These are phyloP conservation scores for Pythium grandisporangium DNA, from an alignment of 352 stramenopile species.

Conservation along the genomic window DNA sequence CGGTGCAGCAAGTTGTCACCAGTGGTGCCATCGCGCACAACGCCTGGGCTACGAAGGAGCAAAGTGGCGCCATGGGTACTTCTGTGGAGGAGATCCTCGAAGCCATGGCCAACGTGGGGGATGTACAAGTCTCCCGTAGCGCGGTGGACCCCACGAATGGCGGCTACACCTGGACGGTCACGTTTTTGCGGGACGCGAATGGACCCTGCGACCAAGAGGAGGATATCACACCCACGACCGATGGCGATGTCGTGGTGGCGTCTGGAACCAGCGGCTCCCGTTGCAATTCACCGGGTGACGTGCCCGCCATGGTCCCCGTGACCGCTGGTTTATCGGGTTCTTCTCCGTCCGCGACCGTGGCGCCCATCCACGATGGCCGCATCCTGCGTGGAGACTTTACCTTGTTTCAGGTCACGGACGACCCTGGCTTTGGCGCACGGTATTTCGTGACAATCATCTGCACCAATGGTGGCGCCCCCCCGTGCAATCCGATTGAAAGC, in stretches of 20 bases:
- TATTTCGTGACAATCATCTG: slow-evolving; percentile 33
- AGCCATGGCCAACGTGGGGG: slow-evolving; percentile 89
- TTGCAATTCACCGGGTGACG: slow-evolving; percentile 92
- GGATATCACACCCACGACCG: too few species aligned
- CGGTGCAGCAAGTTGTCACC: slow-evolving; percentile 38
- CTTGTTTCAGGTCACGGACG: slow-evolving; percentile 71
- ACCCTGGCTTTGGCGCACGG: slow-evolving; percentile 41
- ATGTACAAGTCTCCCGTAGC: slow-evolving; percentile 87
- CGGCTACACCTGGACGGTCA: slow-evolving; percentile 93
- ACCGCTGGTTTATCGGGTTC: slow-evolving; percentile 19
- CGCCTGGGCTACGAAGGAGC: slow-evolving; percentile 74
- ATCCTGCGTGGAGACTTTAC: slow-evolving; percentile 88
- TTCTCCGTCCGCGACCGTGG: slow-evolving; percentile 15
- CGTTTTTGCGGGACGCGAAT: slow-evolving; percentile 86
- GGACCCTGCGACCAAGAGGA: slow-evolving; percentile 60
- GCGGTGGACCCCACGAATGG: slow-evolving; percentile 82
- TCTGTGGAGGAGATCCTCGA: slow-evolving; percentile 96
- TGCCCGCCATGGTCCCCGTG: slow-evolving; percentile 70
- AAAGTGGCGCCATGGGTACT: slow-evolving; percentile 86
- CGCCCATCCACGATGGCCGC: slow-evolving; percentile 34
- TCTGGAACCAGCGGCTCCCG: slow-evolving; percentile 20
- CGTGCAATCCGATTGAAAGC: slow-evolving; percentile 18
- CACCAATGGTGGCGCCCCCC: not conserved
- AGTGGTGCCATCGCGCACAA: slow-evolving; percentile 90
- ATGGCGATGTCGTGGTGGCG: too few species aligned